These are phyloP conservation scores for Biancaea sappan DNA, from an alignment of 306 rosid genomes.

Conservation along the genomic window DNA sequence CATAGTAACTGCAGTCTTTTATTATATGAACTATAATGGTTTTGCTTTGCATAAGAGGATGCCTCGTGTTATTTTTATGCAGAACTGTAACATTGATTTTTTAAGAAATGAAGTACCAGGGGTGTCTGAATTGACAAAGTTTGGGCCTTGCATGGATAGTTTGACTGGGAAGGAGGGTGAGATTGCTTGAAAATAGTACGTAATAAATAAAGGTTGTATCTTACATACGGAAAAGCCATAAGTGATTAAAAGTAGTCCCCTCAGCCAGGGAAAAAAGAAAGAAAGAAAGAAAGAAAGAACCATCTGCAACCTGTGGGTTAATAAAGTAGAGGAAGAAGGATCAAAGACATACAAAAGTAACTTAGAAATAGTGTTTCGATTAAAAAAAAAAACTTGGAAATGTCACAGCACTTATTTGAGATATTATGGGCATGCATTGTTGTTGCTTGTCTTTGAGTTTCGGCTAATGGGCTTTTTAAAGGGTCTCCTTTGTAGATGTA, in stretches of 20 bases:
- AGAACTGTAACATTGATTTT: not conserved
- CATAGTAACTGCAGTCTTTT: not conserved
- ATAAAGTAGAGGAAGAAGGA: slow-evolving; percentile 19
- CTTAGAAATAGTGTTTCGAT: not conserved
- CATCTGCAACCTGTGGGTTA: slow-evolving; percentile 22
- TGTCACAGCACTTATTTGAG: not conserved
- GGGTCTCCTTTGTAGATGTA: too few species aligned
- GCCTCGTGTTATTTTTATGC: not conserved
- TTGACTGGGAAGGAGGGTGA: slow-evolving; percentile 1
- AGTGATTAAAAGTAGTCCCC: not conserved
- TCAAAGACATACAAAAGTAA: not conserved
- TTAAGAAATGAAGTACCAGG: not conserved
- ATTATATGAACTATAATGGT: not conserved
- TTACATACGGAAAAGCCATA: slow-evolving; percentile 1
- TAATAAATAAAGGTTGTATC: not conserved
- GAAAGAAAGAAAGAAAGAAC: not conserved
- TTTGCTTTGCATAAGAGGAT: slow-evolving; percentile 21
- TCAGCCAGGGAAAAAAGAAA: too few species aligned
- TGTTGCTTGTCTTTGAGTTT: too few species aligned
- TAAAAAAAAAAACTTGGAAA: too few species aligned
- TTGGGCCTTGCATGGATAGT: not conserved
- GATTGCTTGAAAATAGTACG: slow-evolving; percentile 14
- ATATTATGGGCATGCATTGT: not conserved
- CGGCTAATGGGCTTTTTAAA: too few species aligned
- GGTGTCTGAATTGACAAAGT: not conserved